phyloP scores from a whole-genome alignment of 2,329 filamentous ascomycete genomes.

The Zalaria obscura region DNA sequence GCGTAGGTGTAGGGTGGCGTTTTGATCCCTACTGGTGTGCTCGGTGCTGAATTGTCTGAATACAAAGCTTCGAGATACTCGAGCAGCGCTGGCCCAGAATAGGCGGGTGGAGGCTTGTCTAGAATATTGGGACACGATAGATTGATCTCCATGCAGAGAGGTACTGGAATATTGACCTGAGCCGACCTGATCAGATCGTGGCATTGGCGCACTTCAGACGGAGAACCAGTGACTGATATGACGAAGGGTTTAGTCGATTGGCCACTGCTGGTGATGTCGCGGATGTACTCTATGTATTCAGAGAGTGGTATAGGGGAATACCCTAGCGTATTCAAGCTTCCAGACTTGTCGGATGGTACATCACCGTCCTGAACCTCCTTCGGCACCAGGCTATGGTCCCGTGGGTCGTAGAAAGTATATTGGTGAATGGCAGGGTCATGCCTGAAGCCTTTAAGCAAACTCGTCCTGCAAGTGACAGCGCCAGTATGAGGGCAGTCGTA shows the following conservation, averaged over 20 bases:
- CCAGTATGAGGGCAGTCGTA: slow-evolving; percentile 51
- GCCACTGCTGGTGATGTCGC: slow-evolving; percentile 30
- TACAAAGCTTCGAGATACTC: slow-evolving; percentile 41
- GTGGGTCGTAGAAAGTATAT: slow-evolving; percentile 48
- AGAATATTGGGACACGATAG: slow-evolving; percentile 67
- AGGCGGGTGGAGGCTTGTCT: slow-evolving; percentile 55
- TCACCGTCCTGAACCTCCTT: slow-evolving; percentile 9
- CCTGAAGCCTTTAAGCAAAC: slow-evolving; percentile 48
- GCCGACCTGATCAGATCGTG: slow-evolving; percentile 34
- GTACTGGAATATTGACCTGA: slow-evolving; percentile 23
- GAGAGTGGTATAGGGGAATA: slow-evolving; percentile 53
- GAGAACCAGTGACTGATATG: slow-evolving; percentile 54
- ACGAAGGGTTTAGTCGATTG: slow-evolving; percentile 49
- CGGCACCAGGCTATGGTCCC: slow-evolving; percentile 15
- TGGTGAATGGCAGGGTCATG: slow-evolving; percentile 49
- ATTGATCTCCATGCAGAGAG: slow-evolving; percentile 61
- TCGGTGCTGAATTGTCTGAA: slow-evolving; percentile 5
- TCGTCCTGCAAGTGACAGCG: slow-evolving; percentile 61
- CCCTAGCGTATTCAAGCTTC: slow-evolving; percentile 52
- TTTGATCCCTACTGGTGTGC: slow-evolving; percentile 50
- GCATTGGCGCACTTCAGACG: slow-evolving; percentile 41
- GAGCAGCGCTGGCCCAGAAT: slow-evolving; percentile 37
- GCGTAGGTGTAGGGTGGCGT: slow-evolving; percentile 63
- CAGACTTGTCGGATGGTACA: slow-evolving; percentile 14
- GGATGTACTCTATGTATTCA: slow-evolving; percentile 44